A percentile compares a stretch with the other conserved stretches of the same genome.
phyloP scores from a whole-genome alignment of 257 asterid genomes.

The Jasminum sambac region DNA sequence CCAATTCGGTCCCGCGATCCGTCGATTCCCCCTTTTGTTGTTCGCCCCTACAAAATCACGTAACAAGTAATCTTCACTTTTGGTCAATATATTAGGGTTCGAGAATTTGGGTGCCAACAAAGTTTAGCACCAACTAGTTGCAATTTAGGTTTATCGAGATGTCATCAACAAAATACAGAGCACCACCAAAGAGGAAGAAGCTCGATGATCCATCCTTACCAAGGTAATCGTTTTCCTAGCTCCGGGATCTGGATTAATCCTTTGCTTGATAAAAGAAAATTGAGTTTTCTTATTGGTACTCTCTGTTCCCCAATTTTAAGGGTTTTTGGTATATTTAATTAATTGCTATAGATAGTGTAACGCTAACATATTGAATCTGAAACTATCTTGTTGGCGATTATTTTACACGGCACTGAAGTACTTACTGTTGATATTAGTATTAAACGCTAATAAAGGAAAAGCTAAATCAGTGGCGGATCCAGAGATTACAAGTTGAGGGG shows the following conservation, averaged over 20 bases:
- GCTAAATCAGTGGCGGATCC: too few species aligned
- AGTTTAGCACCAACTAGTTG: too few species aligned
- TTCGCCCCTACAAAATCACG: too few species aligned
- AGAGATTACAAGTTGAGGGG: too few species aligned
- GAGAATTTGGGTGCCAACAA: too few species aligned
- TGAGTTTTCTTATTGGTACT: not conserved
- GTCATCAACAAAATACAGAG: constrained; percentile 31
- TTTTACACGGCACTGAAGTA: not conserved
- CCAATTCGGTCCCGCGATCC: too few species aligned
- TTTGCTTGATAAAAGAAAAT: not conserved
- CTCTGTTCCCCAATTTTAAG: not conserved
- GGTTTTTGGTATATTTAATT: not conserved
- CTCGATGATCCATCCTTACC: constrained; percentile 28
- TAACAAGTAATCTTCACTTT: too few species aligned
- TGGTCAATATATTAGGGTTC: too few species aligned
- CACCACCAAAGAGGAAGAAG: constrained; percentile 56
- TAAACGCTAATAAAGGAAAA: not conserved
- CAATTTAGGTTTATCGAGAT: not conserved
- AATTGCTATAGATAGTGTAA: not conserved
- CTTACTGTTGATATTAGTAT: not conserved
- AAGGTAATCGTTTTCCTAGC: constrained; percentile 33
- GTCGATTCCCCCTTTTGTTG: too few species aligned
- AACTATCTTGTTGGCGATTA: not conserved
- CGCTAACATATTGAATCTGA: not conserved
- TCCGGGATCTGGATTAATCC: not conserved